A percentile compares a stretch with the other conserved stretches of the same genome.
Conservation (phyloP, 305 asterid genomes). For the Fraxinus greggii region DNA sequence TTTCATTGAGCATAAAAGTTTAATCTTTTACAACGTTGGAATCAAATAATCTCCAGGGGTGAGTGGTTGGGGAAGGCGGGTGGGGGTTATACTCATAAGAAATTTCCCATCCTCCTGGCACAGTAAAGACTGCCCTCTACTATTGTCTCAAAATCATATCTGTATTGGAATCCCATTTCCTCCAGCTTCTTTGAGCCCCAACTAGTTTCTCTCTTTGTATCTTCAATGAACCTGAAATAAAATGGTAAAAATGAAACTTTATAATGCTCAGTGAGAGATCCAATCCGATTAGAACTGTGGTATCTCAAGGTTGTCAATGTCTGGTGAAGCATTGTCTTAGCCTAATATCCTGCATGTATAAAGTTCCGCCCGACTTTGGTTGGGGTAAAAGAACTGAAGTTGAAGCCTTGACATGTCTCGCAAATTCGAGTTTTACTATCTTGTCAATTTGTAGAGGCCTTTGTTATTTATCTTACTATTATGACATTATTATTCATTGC, state of each 20-base stretch:
- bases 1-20: neutral
- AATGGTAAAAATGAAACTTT: neutral
- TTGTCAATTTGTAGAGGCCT: neutral
- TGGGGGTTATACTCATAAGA: neutral
- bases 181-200: slow-evolving; percentile 49
- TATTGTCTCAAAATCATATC: slow-evolving; percentile 36
- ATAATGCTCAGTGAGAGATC: neutral
- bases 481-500: neutral
- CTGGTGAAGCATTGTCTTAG: neutral
- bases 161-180: slow-evolving; percentile 42
- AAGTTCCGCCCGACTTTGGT: neutral
- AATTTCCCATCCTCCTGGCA: slow-evolving; percentile 29
- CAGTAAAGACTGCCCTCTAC: slow-evolving; percentile 35
- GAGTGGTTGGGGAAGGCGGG: neutral
- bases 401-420: neutral
- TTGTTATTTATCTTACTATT: neutral
- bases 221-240: slow-evolving; percentile 38
- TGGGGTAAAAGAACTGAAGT: neutral
- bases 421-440: neutral
- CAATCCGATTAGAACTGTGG: neutral
- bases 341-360: neutral
- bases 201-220: slow-evolving; percentile 39
- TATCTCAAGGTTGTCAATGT: neutral
- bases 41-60: neutral
- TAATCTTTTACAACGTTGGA: neutral